phyloP scores from a whole-genome alignment of 176 grass and related monocot genomes.

The Avena eriantha region DNA sequence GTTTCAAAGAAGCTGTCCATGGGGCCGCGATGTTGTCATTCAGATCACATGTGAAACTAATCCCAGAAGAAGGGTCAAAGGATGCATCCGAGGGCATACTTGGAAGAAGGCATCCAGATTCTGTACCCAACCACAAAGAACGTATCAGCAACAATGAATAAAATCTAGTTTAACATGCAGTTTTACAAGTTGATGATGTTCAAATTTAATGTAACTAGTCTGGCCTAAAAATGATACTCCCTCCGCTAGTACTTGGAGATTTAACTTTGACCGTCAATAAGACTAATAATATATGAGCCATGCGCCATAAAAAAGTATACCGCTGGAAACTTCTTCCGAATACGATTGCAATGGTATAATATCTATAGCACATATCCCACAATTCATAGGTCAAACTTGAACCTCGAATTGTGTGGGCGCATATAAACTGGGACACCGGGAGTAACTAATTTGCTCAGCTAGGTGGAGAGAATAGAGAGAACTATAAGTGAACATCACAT shows the following conservation, averaged over 20 bases:
- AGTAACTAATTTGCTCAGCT: slow-evolving; percentile 22
- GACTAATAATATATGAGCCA: not conserved
- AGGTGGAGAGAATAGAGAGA: slow-evolving; percentile 34
- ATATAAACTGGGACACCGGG: not conserved
- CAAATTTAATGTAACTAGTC: slow-evolving; percentile 15
- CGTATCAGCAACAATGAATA: slow-evolving; percentile 32
- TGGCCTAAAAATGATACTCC: slow-evolving; percentile 12
- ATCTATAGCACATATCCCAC: not conserved
- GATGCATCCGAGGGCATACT: slow-evolving; percentile 96
- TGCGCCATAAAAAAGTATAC: not conserved
- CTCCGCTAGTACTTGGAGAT: not conserved
- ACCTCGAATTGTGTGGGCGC: not conserved
- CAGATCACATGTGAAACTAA: slow-evolving; percentile 98
- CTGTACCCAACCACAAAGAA: slow-evolving; percentile 47
- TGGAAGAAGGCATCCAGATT: slow-evolving; percentile 97
- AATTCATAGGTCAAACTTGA: not conserved
- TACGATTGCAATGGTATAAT: not conserved
- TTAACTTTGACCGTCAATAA: not conserved
- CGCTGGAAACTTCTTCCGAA: not conserved
- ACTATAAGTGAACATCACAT: not conserved
- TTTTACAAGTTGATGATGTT: not conserved
- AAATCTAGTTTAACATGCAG: slow-evolving; percentile 10
- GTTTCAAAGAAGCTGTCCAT: slow-evolving; percentile 78
- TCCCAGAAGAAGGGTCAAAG: slow-evolving; percentile 71
- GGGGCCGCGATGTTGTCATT: slow-evolving; percentile 99